Conservation (phyloP, 1,139 yeast genomes). For the Pichia sp. region DNA sequence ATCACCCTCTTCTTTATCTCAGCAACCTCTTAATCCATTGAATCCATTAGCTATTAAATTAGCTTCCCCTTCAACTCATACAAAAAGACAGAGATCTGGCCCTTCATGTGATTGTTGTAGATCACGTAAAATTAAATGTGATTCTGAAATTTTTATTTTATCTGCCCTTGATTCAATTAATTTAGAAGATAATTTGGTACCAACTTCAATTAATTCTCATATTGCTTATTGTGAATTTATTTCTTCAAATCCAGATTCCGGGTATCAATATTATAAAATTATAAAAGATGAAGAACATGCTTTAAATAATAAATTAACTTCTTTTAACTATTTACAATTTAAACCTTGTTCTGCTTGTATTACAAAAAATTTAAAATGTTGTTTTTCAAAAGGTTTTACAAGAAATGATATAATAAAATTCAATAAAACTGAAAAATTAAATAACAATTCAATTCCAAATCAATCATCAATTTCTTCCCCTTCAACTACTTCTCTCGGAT, state of each 20-base stretch:
- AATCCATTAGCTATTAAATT: conserved; percentile 22
- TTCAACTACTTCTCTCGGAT: background rate
- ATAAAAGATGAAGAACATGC: conserved; percentile 17
- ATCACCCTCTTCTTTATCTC: background rate
- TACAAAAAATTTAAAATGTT: conserved; percentile 39
- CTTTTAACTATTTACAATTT: conserved; percentile 38
- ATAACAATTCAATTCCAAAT: background rate
- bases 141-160: conserved; percentile 47
- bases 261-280: conserved; percentile 27
- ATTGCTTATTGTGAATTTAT: conserved; percentile 29
- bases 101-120: conserved; percentile 74
- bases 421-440: conserved; percentile 24
- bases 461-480: background rate
- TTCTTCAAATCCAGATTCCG: conserved; percentile 16
- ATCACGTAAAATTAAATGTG: conserved; percentile 67
- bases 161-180: conserved; percentile 23
- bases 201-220: conserved; percentile 14
- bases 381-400: conserved; percentile 54
- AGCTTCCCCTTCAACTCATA: conserved; percentile 27
- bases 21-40: background rate
- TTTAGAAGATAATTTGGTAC: background rate
- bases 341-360: conserved; percentile 46
- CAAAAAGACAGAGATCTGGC: conserved; percentile 52
- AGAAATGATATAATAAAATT: conserved; percentile 44
- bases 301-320: conserved; percentile 13